These are phyloP conservation scores for Hymenoscyphus linearis DNA, from an alignment of 2,329 filamentous ascomycete species.

Conservation along the genomic window DNA sequence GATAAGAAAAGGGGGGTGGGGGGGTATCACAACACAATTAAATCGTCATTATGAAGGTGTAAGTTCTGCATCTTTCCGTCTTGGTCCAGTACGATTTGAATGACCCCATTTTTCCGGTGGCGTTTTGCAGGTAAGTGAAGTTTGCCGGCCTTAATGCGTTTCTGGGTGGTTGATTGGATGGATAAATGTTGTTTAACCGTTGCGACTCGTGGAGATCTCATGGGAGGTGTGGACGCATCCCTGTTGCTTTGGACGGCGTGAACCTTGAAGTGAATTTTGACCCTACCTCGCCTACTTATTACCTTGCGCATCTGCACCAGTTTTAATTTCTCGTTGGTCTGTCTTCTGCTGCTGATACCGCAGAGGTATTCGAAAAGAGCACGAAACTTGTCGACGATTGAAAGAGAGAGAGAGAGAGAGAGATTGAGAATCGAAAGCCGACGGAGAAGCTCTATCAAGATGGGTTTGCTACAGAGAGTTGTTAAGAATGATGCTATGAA, in stretches of 20 bases:
- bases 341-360: not conserved
- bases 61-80: constrained; percentile 2
- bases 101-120: constrained; percentile 1
- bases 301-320: not conserved
- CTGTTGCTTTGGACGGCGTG: not conserved
- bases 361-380: not conserved
- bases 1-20: not conserved
- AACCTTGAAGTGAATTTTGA: not conserved
- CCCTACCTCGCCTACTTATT: not conserved
- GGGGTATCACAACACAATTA: not conserved
- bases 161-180: not conserved
- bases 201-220: not conserved
- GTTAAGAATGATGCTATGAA: constrained; percentile 65
- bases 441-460: constrained; percentile 10
- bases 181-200: not conserved
- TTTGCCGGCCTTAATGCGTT: not conserved
- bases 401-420: not conserved
- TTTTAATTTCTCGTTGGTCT: not conserved
- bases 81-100: not conserved
- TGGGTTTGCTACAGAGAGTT: constrained; percentile 28
- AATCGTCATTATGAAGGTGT: not conserved
- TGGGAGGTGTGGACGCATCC: not conserved
- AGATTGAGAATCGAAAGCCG: too few relatives aligned
- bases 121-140: not conserved
- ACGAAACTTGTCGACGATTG: not conserved